phyloP scores from a whole-genome alignment of 2,329 filamentous ascomycete species.

The Fusarium nodosum region DNA sequence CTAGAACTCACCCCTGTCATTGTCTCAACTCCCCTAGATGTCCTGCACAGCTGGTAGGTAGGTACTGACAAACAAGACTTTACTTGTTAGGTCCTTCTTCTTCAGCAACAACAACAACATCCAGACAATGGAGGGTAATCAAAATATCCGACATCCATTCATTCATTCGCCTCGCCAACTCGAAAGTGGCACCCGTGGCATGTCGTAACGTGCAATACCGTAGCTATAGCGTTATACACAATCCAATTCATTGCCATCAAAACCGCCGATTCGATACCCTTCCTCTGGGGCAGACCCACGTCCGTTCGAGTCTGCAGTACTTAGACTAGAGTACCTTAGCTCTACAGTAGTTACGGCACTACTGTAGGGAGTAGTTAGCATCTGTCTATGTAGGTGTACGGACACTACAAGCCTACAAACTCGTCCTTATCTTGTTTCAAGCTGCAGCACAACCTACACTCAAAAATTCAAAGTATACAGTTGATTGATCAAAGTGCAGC shows the following conservation, averaged over 20 bases:
- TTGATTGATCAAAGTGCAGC: neutral
- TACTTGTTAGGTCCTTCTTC: slow-evolving; percentile 21
- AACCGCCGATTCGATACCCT: slow-evolving; percentile 45
- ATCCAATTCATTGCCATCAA: slow-evolving; percentile 23
- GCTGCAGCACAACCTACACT: neutral
- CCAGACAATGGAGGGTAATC: slow-evolving; percentile 10
- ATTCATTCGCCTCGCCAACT: neutral
- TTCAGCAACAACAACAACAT: slow-evolving; percentile 9
- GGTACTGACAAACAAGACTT: slow-evolving; percentile 2
- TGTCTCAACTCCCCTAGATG: slow-evolving; percentile 18
- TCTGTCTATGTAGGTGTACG: neutral
- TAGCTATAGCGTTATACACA: neutral
- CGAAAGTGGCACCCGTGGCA: neutral
- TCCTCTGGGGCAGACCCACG: slow-evolving; percentile 42
- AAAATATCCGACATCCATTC: slow-evolving; percentile 23
- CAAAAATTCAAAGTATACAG: neutral
- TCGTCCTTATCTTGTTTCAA: slow-evolving; percentile 4
- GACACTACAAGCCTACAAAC: slow-evolving; percentile 8
- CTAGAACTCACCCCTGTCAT: slow-evolving; percentile 21
- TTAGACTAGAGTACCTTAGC: slow-evolving; percentile 1
- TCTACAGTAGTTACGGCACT: slow-evolving; percentile 22
- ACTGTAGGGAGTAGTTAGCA: slow-evolving; percentile 2
- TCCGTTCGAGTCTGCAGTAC: slow-evolving; percentile 9
- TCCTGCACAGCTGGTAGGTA: neutral
- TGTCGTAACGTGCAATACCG: slow-evolving; percentile 1